These are phyloP conservation scores for Nematodospora anomalae DNA, from an alignment of 1,139 yeast genomes.

Conservation along the genomic window DNA sequence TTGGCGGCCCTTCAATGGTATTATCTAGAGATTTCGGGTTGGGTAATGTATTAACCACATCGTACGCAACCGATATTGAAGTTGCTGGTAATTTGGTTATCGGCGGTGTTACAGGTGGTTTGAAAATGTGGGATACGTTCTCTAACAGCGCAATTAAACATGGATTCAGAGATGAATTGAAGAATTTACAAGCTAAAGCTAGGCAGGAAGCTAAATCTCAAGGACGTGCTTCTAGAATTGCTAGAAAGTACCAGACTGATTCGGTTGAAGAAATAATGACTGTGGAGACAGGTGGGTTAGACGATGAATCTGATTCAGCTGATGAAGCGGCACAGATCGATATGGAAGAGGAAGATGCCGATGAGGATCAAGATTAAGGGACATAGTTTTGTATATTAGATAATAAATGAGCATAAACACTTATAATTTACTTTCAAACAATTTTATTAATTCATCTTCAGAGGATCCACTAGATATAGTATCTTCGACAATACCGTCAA, in stretches of 20 bases:
- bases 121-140: conserved; percentile 92
- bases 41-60: conserved; percentile 83
- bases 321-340: conserved; percentile 40
- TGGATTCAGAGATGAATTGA: conserved; percentile 61
- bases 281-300: conserved; percentile 59
- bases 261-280: conserved; percentile 56
- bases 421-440: conserved; percentile 22
- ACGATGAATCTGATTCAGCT: conserved; percentile 59
- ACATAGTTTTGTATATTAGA: conserved; percentile 1
- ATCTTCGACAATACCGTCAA: conserved; percentile 61
- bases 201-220: conserved; percentile 51
- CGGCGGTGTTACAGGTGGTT: conserved; percentile 84
- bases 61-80: conserved; percentile 86
- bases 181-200: conserved; percentile 54
- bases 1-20: conserved; percentile 79
- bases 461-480: conserved; percentile 41
- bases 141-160: conserved; percentile 77
- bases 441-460: conserved; percentile 31
- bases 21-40: conserved; percentile 90
- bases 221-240: conserved; percentile 70
- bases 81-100: conserved; percentile 80
- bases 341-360: conserved; percentile 10
- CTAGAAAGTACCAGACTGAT: conserved; percentile 61
- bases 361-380: conserved; percentile 7
- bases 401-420: neutral